Percentiles rank a stretch among this genome's conserved stretches.
phyloP scores from a whole-genome alignment of 805 yeast genomes.

The Pichia occidentalis region DNA sequence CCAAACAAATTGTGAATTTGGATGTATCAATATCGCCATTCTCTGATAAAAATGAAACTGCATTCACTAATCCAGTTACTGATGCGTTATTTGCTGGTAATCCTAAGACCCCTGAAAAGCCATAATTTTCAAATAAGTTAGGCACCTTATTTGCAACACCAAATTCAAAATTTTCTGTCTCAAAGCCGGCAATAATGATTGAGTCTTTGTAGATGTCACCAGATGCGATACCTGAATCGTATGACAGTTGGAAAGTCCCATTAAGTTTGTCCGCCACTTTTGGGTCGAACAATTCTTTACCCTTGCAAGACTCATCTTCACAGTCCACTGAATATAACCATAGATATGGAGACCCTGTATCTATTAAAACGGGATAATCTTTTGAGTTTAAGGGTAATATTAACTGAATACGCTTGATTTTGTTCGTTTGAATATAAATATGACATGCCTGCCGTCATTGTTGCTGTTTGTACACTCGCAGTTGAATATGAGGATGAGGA shows the following conservation, averaged over 20 bases:
- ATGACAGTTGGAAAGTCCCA: slow-evolving; percentile 40
- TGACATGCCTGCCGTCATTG: slow-evolving; percentile 22
- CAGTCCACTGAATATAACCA: slow-evolving; percentile 58
- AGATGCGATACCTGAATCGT: slow-evolving; percentile 45
- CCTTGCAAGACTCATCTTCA: slow-evolving; percentile 36
- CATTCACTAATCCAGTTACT: slow-evolving; percentile 31
- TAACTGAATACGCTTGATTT: slow-evolving; percentile 33
- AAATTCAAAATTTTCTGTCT: slow-evolving; percentile 36
- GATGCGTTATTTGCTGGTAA: slow-evolving; percentile 41
- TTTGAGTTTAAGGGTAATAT: slow-evolving; percentile 35
- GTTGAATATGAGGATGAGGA: slow-evolving; percentile 8
- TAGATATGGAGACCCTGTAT: slow-evolving; percentile 58
- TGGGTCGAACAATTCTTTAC: slow-evolving; percentile 28
- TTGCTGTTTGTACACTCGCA: slow-evolving; percentile 7
- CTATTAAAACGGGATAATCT: slow-evolving; percentile 48
- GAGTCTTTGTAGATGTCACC: slow-evolving; percentile 40
- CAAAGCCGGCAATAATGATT: slow-evolving; percentile 32
- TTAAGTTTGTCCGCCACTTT: slow-evolving; percentile 14
- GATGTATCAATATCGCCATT: slow-evolving; percentile 31
- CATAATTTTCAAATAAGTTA: slow-evolving; percentile 42
- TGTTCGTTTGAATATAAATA: slow-evolving; percentile 23
- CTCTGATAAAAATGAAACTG: slow-evolving; percentile 34
- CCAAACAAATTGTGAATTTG: slow-evolving; percentile 42
- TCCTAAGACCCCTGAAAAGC: slow-evolving; percentile 56
- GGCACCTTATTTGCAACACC: slow-evolving; percentile 53